Conservation (phyloP, 2,329 filamentous ascomycete genomes). For the Xylariaceae sp. region DNA sequence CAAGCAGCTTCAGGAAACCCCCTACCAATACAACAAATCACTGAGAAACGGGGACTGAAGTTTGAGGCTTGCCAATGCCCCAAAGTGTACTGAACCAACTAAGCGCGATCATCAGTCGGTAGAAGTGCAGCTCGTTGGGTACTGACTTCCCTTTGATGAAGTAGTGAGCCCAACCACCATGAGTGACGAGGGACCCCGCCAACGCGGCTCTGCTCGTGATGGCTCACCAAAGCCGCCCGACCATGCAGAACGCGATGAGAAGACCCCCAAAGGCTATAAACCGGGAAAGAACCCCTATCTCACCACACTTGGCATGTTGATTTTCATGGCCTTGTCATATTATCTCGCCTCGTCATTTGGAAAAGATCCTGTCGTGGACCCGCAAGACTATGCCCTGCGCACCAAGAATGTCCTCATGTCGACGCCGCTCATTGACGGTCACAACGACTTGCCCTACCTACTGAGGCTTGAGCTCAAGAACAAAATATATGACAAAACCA, state of each 20-base stretch:
- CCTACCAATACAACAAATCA: no score
- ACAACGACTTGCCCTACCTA: slow-evolving; percentile 21
- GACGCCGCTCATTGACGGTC: slow-evolving; percentile 20
- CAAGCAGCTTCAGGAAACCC: no score
- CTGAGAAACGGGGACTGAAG: no score
- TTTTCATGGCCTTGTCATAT: slow-evolving; percentile 5
- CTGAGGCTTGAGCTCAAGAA: slow-evolving; percentile 19
- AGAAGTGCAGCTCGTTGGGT: no score
- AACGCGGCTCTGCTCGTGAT: not conserved
- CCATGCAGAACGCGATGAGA: not conserved
- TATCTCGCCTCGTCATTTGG: slow-evolving; percentile 3
- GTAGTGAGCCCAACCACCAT: not conserved
- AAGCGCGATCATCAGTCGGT: no score
- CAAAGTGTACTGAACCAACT: no score
- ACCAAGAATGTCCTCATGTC: slow-evolving; percentile 14
- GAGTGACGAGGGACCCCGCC: not conserved
- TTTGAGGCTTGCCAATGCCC: no score
- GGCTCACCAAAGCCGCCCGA: no score
- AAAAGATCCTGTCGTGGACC: slow-evolving; percentile 12
- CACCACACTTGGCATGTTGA: slow-evolving; percentile 3
- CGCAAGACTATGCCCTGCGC: slow-evolving; percentile 13
- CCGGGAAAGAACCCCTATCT: slow-evolving; percentile 5
- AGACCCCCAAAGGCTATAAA: not conserved
- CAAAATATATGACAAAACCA: slow-evolving; percentile 14
- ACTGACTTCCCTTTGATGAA: not conserved